Evolutionary conservation across 495 filamentous ascomycete genomes (phyloP).

Genomic region (Penicillium dipodomyicola): DNA sequence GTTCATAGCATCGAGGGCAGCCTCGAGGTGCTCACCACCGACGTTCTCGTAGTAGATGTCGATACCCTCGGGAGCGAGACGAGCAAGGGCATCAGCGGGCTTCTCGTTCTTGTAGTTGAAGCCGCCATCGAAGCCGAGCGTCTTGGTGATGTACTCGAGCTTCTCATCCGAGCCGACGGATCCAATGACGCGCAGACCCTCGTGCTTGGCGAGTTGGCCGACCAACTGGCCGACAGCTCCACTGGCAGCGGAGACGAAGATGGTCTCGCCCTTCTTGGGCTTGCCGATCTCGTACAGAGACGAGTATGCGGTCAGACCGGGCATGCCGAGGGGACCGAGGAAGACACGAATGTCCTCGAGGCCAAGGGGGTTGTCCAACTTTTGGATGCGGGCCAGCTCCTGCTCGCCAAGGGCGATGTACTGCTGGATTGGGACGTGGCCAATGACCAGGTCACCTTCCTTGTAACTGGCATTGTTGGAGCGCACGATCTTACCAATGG

Average conservation of each 20-base stretch:
- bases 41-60: slow-evolving; percentile 98
- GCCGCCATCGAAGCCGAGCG: slow-evolving; percentile 65
- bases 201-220: slow-evolving; percentile 81
- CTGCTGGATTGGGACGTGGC: slow-evolving; percentile 58
- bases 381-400: slow-evolving; percentile 30
- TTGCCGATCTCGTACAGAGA: slow-evolving; percentile 78
- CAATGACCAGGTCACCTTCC: slow-evolving; percentile 66
- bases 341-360: slow-evolving; percentile 48
- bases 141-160: slow-evolving; percentile 62
- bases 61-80: slow-evolving; percentile 77
- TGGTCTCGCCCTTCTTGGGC: slow-evolving; percentile 85
- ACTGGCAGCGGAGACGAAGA: slow-evolving; percentile 78
- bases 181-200: slow-evolving; percentile 82
- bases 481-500: slow-evolving; percentile 63
- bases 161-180: slow-evolving; percentile 69
- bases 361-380: slow-evolving; percentile 45
- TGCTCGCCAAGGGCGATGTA: slow-evolving; percentile 44
- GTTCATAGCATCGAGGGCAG: slow-evolving; percentile 68
- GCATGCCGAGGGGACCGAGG: slow-evolving; percentile 83
- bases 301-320: slow-evolving; percentile 79
- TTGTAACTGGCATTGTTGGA: slow-evolving; percentile 60
- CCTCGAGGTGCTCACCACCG: slow-evolving; percentile 83
- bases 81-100: slow-evolving; percentile 63
- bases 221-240: slow-evolving; percentile 85
- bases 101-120: slow-evolving; percentile 80